Conservation (phyloP, 192 early-diverging fungal genomes). For the Rhizophagus prolifer region DNA sequence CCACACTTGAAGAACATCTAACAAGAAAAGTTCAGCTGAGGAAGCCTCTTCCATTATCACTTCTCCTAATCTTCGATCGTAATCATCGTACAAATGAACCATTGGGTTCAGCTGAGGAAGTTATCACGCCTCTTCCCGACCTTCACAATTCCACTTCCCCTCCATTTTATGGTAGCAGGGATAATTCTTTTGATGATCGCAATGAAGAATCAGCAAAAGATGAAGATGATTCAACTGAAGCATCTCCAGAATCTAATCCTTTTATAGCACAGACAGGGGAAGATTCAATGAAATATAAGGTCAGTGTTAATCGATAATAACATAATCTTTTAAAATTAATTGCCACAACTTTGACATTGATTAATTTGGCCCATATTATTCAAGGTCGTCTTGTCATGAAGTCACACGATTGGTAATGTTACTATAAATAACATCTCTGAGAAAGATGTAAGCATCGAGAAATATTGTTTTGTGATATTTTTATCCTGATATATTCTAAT, state of each 20-base stretch:
- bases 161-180: constrained; percentile 6
- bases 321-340: constrained; percentile 12
- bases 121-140: too few relatives aligned
- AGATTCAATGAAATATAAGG: constrained; percentile 18
- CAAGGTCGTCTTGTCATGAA: constrained; percentile 7
- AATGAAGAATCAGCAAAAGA: neutral
- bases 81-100: too few relatives aligned
- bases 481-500: constrained; percentile 8
- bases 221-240: too few relatives aligned
- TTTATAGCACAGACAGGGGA: constrained; percentile 9
- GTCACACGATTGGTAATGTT: neutral
- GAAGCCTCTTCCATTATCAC: too few relatives aligned
- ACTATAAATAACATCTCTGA: constrained; percentile 11
- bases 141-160: neutral
- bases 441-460: constrained; percentile 19
- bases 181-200: constrained; percentile 13
- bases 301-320: constrained; percentile 20
- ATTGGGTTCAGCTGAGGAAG: too few relatives aligned
- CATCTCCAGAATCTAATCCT: too few relatives aligned
- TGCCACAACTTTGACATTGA: constrained; percentile 9
- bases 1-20: too few relatives aligned
- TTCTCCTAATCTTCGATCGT: too few relatives aligned
- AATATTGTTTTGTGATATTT: constrained; percentile 8
- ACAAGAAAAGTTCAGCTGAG: too few relatives aligned
- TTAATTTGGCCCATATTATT: constrained; percentile 22